A percentile compares a stretch with the other conserved stretches of the same genome.
phyloP scores from a whole-genome alignment of 257 asterid genomes.

The Solanum pennellii region DNA sequence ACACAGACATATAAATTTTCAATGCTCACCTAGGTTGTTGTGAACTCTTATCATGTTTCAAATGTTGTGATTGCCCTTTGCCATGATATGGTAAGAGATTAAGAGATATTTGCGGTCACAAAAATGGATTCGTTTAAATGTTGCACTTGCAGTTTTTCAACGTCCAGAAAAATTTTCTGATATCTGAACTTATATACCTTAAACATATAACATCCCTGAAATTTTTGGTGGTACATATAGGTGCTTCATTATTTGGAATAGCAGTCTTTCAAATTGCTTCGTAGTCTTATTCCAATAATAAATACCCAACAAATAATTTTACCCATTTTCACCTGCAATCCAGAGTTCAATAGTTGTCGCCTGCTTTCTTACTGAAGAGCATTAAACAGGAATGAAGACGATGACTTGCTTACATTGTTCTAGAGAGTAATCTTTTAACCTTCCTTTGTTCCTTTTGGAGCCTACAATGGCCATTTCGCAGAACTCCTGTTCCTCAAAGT shows the following conservation, averaged over 20 bases:
- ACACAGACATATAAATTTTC: not conserved
- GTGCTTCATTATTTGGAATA: not conserved
- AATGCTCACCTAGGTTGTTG: not conserved
- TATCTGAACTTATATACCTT: not conserved
- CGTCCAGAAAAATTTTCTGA: not conserved
- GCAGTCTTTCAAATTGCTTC: not conserved
- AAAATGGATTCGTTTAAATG: not conserved
- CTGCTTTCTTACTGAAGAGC: not conserved
- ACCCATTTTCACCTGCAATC: not conserved
- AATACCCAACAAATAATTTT: not conserved
- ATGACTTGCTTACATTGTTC: not conserved
- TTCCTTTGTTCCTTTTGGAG: not conserved
- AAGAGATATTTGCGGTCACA: not conserved
- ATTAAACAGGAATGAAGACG: not conserved
- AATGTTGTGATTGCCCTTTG: not conserved
- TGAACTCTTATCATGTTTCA: not conserved
- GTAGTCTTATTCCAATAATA: not conserved
- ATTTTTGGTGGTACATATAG: not conserved
- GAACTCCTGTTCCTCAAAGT: not conserved
- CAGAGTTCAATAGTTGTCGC: not conserved
- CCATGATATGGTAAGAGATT: not conserved
- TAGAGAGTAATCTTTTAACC: not conserved
- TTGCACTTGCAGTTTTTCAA: not conserved
- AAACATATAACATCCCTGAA: not conserved
- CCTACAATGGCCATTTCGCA: not conserved